Evolutionary conservation across 768 basidiomycete genomes (phyloP).

Genomic region (Pleurotus giganteus): DNA sequence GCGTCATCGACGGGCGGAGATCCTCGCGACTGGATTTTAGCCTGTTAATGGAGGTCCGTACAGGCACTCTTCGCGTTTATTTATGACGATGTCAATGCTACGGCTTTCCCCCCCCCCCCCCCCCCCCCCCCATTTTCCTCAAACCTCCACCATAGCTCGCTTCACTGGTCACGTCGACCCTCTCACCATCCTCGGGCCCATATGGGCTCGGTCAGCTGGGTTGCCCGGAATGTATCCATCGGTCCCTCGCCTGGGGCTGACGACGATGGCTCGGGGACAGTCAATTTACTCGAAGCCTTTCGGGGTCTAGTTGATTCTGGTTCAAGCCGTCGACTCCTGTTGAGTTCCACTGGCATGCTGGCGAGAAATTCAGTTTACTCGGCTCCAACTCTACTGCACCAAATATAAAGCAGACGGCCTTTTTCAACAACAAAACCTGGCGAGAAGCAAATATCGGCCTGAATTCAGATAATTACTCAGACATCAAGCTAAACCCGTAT

Average conservation of each 20-base stretch:
- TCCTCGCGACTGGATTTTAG: constrained; percentile 29
- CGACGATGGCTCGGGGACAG: constrained; percentile 45
- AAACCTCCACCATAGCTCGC: constrained; percentile 34
- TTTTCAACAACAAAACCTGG: neutral
- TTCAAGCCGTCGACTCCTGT: constrained; percentile 39
- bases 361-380: constrained; percentile 41
- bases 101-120: no score
- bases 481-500: neutral
- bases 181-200: constrained; percentile 39
- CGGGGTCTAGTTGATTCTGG: constrained; percentile 34
- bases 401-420: constrained; percentile 41
- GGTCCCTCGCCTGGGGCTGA: constrained; percentile 48
- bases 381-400: constrained; percentile 55
- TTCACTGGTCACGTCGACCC: constrained; percentile 29
- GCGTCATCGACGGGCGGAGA: constrained; percentile 24
- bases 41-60: constrained; percentile 37
- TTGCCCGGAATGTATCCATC: constrained; percentile 25
- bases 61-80: no score
- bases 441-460: neutral
- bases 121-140: no score
- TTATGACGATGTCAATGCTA: no score
- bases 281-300: constrained; percentile 43
- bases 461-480: neutral
- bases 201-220: constrained; percentile 40
- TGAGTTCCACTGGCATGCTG: constrained; percentile 48